Percentiles rank a stretch among this genome's conserved stretches.
Conservation (phyloP, 176 grass and related monocot species). For the Pharus latifolius region DNA sequence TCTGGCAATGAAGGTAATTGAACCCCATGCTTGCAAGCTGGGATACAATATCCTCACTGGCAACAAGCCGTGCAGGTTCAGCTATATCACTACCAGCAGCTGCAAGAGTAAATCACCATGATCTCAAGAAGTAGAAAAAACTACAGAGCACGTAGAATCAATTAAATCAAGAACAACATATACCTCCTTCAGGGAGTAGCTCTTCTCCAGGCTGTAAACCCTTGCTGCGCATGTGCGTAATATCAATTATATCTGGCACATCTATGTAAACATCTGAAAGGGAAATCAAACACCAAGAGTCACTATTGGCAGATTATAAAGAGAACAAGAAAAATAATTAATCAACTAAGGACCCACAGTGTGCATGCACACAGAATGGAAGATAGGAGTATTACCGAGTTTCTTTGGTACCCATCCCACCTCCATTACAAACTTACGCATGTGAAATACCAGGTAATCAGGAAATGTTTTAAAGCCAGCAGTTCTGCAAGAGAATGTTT, state of each 20-base stretch:
- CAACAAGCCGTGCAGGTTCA: constrained; percentile 35
- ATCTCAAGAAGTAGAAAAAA: background rate
- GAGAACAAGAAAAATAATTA: no score
- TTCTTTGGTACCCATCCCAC: constrained; percentile 98
- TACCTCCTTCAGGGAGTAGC: constrained; percentile 84
- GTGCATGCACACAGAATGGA: background rate
- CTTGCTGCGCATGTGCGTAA: constrained; percentile 84
- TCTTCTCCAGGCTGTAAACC: constrained; percentile 93
- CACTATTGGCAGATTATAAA: background rate
- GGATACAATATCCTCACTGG: constrained; percentile 81
- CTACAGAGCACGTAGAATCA: background rate
- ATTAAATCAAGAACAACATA: background rate
- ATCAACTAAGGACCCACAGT: background rate
- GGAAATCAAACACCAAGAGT: constrained; percentile 3
- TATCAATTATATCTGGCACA: constrained; percentile 85
- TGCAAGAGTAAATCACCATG: constrained; percentile 23
- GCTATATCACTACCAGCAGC: constrained; percentile 34
- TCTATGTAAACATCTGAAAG: constrained; percentile 92
- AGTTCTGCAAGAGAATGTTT: constrained; percentile 35
- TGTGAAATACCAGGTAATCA: constrained; percentile 92
- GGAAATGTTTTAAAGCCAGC: constrained; percentile 79
- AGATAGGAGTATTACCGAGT: constrained; percentile 41
- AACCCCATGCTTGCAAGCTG: constrained; percentile 92
- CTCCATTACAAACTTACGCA: constrained; percentile 98
- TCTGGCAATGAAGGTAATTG: constrained; percentile 91